phyloP scores from a whole-genome alignment of 768 basidiomycete genomes.

The Podaxis sp. region DNA sequence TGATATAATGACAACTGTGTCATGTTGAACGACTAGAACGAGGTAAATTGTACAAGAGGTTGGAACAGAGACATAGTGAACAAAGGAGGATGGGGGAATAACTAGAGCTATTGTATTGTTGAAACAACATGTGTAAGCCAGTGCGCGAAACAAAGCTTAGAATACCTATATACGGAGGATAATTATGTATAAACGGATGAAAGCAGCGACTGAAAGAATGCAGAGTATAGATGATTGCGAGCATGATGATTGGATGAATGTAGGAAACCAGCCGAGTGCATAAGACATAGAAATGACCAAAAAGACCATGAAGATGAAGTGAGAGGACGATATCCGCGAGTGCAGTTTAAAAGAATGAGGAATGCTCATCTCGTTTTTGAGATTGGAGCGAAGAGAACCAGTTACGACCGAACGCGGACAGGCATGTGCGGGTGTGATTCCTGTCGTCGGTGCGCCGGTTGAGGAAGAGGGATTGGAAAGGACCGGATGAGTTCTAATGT shows the following conservation, averaged over 20 bases:
- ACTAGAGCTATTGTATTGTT: slow-evolving; percentile 1
- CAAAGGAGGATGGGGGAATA: neutral
- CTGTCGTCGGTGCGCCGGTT: slow-evolving; percentile 23
- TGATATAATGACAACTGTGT: neutral
- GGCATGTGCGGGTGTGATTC: slow-evolving; percentile 13
- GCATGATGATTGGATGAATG: slow-evolving; percentile 8
- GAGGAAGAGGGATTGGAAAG: slow-evolving; percentile 42
- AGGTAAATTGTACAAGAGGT: neutral
- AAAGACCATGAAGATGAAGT: neutral
- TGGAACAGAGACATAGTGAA: neutral
- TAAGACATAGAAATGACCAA: slow-evolving; percentile 7
- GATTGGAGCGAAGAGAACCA: neutral
- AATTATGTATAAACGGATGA: slow-evolving; percentile 13
- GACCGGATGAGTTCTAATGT: slow-evolving; percentile 44
- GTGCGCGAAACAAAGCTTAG: neutral
- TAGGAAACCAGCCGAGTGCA: slow-evolving; percentile 10
- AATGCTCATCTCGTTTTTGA: neutral
- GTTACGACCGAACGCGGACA: slow-evolving; percentile 10
- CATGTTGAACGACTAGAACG: neutral
- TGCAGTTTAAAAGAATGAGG: neutral
- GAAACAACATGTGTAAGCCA: neutral
- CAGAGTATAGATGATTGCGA: slow-evolving; percentile 4
- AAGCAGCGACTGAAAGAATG: slow-evolving; percentile 7
- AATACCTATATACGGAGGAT: slow-evolving; percentile 2
- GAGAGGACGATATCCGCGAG: neutral